phyloP scores from a whole-genome alignment of 1,284 basidiomycete genomes.

The Marasmius oreades region DNA sequence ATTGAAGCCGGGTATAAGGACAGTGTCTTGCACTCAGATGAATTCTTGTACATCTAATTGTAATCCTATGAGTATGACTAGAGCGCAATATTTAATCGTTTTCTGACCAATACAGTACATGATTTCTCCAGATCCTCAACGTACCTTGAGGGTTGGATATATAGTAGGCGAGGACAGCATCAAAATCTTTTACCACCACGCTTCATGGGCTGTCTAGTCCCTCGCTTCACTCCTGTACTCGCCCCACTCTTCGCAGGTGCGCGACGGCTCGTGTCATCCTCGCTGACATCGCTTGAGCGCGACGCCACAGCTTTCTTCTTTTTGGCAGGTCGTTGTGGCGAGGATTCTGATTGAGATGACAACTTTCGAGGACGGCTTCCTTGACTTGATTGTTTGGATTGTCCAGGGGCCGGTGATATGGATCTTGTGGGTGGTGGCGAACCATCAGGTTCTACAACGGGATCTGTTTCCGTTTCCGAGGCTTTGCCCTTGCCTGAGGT shows the following conservation, averaged over 20 bases:
- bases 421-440: conserved; percentile 17
- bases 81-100: neutral
- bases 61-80: neutral
- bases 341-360: conserved; percentile 40
- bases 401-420: conserved; percentile 18
- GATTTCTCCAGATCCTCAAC: too few species aligned
- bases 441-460: conserved; percentile 4
- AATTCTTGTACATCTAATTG: too few species aligned
- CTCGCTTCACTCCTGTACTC: conserved; percentile 35
- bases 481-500: conserved; percentile 18
- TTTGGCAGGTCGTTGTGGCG: conserved; percentile 45
- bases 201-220: conserved; percentile 68
- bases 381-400: conserved; percentile 19
- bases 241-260: conserved; percentile 35
- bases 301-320: conserved; percentile 36
- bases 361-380: conserved; percentile 18
- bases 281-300: conserved; percentile 51
- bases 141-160: neutral
- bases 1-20: neutral
- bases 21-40: neutral
- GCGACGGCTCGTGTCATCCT: conserved; percentile 38
- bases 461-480: conserved; percentile 14
- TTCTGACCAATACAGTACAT: neutral
- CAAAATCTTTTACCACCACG: conserved; percentile 69
- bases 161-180: conserved; percentile 17